Conservation (phyloP, 2,329 filamentous ascomycete species). For the Fusarium dlaminii region DNA sequence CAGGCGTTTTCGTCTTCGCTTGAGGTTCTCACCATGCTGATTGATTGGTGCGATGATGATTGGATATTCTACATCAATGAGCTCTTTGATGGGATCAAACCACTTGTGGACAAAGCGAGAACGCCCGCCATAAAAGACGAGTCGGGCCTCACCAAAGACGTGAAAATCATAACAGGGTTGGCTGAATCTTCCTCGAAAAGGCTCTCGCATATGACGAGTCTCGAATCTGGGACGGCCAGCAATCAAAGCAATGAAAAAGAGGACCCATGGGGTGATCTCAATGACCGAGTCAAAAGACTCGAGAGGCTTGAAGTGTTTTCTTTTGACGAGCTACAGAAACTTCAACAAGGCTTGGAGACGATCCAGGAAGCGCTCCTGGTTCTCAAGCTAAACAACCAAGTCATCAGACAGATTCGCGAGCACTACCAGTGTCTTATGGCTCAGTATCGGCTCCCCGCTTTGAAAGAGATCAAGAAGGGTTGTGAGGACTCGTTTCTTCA, state of each 20-base stretch:
- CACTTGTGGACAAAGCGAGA: background rate
- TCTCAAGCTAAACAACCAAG: conserved; percentile 21
- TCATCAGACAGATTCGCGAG: conserved; percentile 17
- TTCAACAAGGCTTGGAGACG: conserved; percentile 7
- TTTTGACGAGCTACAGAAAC: conserved; percentile 1
- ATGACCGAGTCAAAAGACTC: background rate
- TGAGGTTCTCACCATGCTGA: conserved; percentile 5
- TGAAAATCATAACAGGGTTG: background rate
- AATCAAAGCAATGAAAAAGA: background rate
- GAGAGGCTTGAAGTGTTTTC: background rate
- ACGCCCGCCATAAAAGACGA: background rate
- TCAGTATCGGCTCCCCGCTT: background rate
- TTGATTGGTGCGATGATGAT: conserved; percentile 28
- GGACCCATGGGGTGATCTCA: background rate
- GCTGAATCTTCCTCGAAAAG: background rate
- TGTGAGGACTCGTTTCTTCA: background rate
- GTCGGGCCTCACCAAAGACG: background rate
- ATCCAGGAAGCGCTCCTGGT: conserved; percentile 19
- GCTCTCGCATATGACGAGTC: background rate
- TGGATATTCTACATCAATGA: conserved; percentile 30
- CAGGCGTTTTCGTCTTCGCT: background rate
- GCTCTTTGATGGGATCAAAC: background rate
- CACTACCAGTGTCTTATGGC: conserved; percentile 14
- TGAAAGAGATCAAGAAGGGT: background rate
- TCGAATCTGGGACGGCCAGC: background rate